phyloP scores from a whole-genome alignment of 2,329 filamentous ascomycete species.

The Byssochlamys sp. region DNA sequence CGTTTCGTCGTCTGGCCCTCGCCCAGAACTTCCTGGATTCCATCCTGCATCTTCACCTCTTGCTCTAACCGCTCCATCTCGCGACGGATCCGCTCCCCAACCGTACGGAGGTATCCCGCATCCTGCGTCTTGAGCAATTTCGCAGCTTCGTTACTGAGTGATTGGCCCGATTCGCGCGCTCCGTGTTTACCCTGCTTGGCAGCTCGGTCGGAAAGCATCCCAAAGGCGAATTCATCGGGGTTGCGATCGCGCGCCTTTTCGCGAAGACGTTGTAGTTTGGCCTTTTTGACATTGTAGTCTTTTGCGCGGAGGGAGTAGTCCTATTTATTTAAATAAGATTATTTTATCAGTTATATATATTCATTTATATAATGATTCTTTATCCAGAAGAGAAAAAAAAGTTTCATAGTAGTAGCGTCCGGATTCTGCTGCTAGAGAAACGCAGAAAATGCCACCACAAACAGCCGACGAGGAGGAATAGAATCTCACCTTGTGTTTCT shows the following conservation, averaged over 20 bases:
- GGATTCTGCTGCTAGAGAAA: background rate
- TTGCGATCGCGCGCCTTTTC: slow-evolving; percentile 53
- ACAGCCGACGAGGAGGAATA: slow-evolving; percentile 2
- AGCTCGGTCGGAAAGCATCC: slow-evolving; percentile 48
- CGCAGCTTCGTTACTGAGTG: slow-evolving; percentile 47
- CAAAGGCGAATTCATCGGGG: slow-evolving; percentile 58
- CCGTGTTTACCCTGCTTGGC: slow-evolving; percentile 35
- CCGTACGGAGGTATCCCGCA: slow-evolving; percentile 51
- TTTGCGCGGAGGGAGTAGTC: slow-evolving; percentile 57
- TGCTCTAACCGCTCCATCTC: slow-evolving; percentile 43
- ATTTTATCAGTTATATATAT: too few relatives aligned
- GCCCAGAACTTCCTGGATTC: slow-evolving; percentile 22
- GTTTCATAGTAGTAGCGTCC: background rate
- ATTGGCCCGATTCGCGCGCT: slow-evolving; percentile 31
- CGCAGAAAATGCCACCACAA: background rate
- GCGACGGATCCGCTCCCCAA: slow-evolving; percentile 46
- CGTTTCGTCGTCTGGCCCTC: background rate
- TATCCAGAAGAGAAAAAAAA: background rate
- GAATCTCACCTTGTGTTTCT: slow-evolving; percentile 72
- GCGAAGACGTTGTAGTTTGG: slow-evolving; percentile 49
- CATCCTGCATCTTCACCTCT: slow-evolving; percentile 34
- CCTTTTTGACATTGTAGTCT: slow-evolving; percentile 55
- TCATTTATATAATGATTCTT: too few relatives aligned
- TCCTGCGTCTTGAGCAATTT: slow-evolving; percentile 59
- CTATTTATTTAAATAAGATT: slow-evolving; percentile 15